Evolutionary conservation across 768 basidiomycete genomes (phyloP).

Genomic region (Rhodotorula kratochvilovae): DNA sequence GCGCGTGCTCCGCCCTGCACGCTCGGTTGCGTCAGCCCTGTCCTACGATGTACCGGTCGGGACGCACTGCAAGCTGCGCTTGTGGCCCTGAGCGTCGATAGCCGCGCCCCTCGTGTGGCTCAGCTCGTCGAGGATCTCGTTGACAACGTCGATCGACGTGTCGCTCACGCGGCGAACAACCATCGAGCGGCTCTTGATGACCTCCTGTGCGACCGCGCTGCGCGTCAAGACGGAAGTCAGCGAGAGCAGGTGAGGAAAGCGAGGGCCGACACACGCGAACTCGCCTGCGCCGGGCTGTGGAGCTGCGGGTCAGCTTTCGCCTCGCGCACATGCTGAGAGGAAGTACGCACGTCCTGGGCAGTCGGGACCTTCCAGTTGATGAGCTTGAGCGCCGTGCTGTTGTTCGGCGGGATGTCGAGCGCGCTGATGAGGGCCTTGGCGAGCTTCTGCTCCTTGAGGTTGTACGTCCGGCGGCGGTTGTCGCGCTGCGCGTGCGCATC

Average conservation of each 20-base stretch:
- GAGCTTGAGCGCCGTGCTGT: conserved; percentile 47
- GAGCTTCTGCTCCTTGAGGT: conserved; percentile 87
- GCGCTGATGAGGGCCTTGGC: conserved; percentile 89
- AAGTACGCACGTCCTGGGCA: conserved; percentile 43
- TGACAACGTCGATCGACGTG: conserved; percentile 76
- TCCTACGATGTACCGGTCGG: conserved; percentile 1
- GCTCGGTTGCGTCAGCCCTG: neutral
- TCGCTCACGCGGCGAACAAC: conserved; percentile 61
- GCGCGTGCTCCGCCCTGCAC: conserved; percentile 66
- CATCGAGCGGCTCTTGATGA: conserved; percentile 76
- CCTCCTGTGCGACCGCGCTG: conserved; percentile 69
- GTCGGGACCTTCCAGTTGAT: conserved; percentile 70
- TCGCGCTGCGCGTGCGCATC: conserved; percentile 64
- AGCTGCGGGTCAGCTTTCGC: neutral
- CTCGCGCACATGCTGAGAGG: neutral
- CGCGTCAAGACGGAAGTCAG: conserved; percentile 63
- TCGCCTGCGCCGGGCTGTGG: conserved; percentile 30
- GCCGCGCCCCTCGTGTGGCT: conserved; percentile 48
- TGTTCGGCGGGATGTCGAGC: conserved; percentile 67
- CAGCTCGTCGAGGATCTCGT: conserved; percentile 72
- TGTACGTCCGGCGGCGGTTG: conserved; percentile 83
- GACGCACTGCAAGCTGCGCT: conserved; percentile 50
- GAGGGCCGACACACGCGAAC: conserved; percentile 13
- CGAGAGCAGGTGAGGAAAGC: neutral
- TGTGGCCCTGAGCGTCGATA: conserved; percentile 5